These are phyloP conservation scores for Posidonia australis DNA, from an alignment of 106 monocot genomes.

Conservation along the genomic window DNA sequence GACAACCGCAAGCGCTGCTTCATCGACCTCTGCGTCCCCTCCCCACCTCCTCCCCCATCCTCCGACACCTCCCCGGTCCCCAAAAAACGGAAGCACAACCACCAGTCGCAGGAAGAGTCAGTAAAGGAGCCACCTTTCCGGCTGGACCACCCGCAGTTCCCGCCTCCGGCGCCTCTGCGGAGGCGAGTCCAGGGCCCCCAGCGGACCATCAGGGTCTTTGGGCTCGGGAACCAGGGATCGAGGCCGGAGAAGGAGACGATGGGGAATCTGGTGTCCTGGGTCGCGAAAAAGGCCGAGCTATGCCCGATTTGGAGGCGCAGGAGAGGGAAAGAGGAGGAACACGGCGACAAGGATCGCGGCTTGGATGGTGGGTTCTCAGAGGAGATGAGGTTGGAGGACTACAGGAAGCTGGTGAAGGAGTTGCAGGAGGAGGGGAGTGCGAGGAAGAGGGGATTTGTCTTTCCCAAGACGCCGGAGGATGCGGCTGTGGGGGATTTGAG, in stretches of 20 bases:
- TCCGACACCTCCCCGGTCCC: conserved; percentile 5
- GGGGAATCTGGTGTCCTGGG: conserved; percentile 13
- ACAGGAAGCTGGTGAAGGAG: conserved; percentile 38
- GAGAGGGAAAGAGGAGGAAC: conserved; percentile 6
- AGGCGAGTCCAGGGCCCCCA: conserved; percentile 75
- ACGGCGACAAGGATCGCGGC: not conserved
- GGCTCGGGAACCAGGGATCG: conserved; percentile 27
- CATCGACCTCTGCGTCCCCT: conserved; percentile 27
- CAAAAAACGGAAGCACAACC: conserved; percentile 25
- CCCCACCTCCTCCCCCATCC: conserved; percentile 8
- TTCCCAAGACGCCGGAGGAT: not conserved
- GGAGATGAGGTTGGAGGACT: conserved; percentile 33
- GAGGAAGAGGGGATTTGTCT: not conserved
- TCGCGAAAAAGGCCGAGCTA: conserved; percentile 10
- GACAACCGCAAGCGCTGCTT: conserved; percentile 74
- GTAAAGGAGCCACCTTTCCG: not conserved
- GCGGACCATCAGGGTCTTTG: conserved; percentile 43
- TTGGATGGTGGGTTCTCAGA: conserved; percentile 5
- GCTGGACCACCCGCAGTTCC: conserved; percentile 9
- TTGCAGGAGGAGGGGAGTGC: conserved; percentile 2
- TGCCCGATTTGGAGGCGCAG: conserved; percentile 1
- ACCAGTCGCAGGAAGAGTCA: not conserved
- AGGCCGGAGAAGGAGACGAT: conserved; percentile 9
- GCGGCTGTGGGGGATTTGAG: conserved; percentile 14
- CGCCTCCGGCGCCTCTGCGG: conserved; percentile 24